A percentile compares a stretch with the other conserved stretches of the same genome.
Evolutionary conservation across 1,284 basidiomycete species (phyloP).

Genomic region (Melampsora allii-populina): DNA sequence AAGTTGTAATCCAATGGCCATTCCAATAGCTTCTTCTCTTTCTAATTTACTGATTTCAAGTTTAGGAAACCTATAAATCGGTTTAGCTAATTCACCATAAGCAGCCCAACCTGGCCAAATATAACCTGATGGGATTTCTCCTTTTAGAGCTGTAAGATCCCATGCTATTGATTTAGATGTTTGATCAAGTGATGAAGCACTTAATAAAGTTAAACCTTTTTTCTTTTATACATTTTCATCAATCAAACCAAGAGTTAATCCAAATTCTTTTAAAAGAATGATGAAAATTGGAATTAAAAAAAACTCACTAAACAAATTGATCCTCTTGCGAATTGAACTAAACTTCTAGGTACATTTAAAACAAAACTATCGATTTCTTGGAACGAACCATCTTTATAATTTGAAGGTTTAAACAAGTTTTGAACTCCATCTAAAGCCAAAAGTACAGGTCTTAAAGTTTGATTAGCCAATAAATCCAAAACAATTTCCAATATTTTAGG

Average conservation of each 20-base stretch:
- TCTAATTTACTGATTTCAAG: slow-evolving; percentile 18
- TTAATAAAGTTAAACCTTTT: slow-evolving; percentile 18
- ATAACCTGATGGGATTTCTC: background rate
- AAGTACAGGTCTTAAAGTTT: slow-evolving; percentile 33
- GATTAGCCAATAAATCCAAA: slow-evolving; percentile 15
- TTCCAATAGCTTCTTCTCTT: slow-evolving; percentile 16
- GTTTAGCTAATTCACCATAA: slow-evolving; percentile 15
- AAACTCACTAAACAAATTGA: slow-evolving; percentile 9
- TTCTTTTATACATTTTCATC: background rate
- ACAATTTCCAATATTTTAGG: slow-evolving; percentile 12
- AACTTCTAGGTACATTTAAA: slow-evolving; percentile 13
- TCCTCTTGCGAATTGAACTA: slow-evolving; percentile 24
- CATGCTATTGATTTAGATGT: slow-evolving; percentile 26
- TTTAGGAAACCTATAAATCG: slow-evolving; percentile 6
- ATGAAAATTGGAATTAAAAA: background rate
- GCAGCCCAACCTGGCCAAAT: slow-evolving; percentile 33
- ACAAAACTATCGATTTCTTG: slow-evolving; percentile 29
- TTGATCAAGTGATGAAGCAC: slow-evolving; percentile 4
- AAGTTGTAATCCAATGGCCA: slow-evolving; percentile 16
- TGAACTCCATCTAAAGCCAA: slow-evolving; percentile 43
- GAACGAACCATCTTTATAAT: slow-evolving; percentile 38
- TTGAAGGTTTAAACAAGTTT: slow-evolving; percentile 34
- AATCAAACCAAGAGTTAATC: background rate
- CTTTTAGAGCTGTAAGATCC: slow-evolving; percentile 10
- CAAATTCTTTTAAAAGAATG: background rate